Evolutionary conservation across 129 eudicot genomes (phyloP).

Genomic region (Pseudognaphalium luteoalbum): DNA sequence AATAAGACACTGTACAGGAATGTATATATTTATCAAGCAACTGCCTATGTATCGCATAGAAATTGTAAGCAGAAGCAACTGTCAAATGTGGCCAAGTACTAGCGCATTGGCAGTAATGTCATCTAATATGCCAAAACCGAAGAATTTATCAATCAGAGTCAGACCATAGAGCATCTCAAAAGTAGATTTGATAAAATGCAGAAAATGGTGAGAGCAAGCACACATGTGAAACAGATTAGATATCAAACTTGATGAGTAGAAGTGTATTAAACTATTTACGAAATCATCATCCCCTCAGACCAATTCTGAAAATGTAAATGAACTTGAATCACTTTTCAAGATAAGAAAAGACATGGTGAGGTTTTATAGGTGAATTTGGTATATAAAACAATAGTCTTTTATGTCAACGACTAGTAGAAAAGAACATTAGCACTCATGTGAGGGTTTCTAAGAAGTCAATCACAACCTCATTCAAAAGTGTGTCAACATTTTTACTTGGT

Average conservation of each 20-base stretch:
- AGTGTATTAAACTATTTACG: too few species aligned
- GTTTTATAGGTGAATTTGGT: not conserved
- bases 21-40: not conserved
- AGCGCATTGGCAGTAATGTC: not conserved
- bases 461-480: not conserved
- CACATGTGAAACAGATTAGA: conserved; percentile 1
- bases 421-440: not conserved
- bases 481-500: not conserved
- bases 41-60: not conserved
- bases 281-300: conserved; percentile 7
- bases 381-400: too few species aligned
- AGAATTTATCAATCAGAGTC: not conserved
- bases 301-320: not conserved
- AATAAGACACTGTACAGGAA: not conserved
- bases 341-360: not conserved
- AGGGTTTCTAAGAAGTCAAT: not conserved
- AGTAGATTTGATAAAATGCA: not conserved
- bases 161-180: not conserved
- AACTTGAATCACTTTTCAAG: not conserved
- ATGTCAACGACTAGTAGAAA: not conserved
- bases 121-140: not conserved
- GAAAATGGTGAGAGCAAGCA: not conserved
- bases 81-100: not conserved
- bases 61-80: not conserved
- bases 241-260: not conserved